These are phyloP conservation scores for Suillus tomentosus DNA, from an alignment of 768 basidiomycete species.

Conservation along the genomic window DNA sequence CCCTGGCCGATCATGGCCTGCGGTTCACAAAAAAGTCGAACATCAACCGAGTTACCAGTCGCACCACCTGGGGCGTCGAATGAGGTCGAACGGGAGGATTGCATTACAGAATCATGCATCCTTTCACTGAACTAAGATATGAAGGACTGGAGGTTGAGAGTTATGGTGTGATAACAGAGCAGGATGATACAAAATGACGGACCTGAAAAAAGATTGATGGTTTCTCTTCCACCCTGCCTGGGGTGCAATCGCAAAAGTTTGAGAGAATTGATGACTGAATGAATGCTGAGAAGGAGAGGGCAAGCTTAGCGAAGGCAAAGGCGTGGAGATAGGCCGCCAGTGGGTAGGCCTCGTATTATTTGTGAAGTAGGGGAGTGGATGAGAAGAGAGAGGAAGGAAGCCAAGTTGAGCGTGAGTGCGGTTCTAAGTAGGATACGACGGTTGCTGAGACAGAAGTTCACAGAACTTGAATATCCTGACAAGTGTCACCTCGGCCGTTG, in stretches of 20 bases:
- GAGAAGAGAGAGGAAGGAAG: conserved; percentile 11
- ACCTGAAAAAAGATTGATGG: background rate
- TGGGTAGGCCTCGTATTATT: background rate
- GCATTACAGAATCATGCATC: conserved; percentile 30
- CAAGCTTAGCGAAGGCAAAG: background rate
- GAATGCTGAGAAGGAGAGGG: background rate
- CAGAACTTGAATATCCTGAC: conserved; percentile 10
- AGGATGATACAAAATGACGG: background rate
- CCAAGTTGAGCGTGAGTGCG: conserved; percentile 3
- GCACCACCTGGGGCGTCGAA: conserved; percentile 18
- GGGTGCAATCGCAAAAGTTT: conserved; percentile 1
- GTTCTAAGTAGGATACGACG: conserved; percentile 9
- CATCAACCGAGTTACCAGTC: conserved; percentile 7
- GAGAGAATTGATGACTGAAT: background rate
- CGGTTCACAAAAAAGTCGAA: conserved; percentile 38
- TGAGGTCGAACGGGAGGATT: conserved; percentile 22
- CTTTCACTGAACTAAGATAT: conserved; percentile 7
- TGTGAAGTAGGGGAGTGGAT: background rate
- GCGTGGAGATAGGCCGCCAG: background rate
- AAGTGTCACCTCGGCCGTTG: background rate
- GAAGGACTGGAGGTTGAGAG: conserved; percentile 8
- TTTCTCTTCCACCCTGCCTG: conserved; percentile 2
- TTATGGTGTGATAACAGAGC: conserved; percentile 6
- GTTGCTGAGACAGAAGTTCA: conserved; percentile 6
- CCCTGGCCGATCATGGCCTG: conserved; percentile 50